Evolutionary conservation across 768 basidiomycete species (phyloP).

Genomic region (Fomitopsis serialis): DNA sequence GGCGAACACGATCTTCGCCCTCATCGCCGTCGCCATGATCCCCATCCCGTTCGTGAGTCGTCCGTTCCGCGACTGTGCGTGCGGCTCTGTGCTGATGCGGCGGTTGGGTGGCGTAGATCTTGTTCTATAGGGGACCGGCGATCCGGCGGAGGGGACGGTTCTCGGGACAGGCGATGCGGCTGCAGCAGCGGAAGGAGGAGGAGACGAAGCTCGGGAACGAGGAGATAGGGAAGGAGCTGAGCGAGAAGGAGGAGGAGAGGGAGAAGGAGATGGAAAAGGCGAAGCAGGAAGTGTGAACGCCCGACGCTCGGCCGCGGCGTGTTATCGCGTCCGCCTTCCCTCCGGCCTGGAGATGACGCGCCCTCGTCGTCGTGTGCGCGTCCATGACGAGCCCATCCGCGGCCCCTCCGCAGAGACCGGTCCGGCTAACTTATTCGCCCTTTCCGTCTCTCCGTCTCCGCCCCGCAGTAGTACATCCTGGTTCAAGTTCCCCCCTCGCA

Average conservation of each 20-base stretch:
- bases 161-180: slow-evolving; percentile 14
- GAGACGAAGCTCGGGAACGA: background rate
- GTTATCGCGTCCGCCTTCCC: too few relatives aligned
- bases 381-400: too few relatives aligned
- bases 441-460: too few relatives aligned
- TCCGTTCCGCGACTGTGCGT: background rate
- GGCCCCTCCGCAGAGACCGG: too few relatives aligned
- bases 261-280: too few relatives aligned
- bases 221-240: background rate
- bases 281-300: too few relatives aligned
- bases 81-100: background rate
- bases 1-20: slow-evolving; percentile 38
- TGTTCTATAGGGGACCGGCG: slow-evolving; percentile 20
- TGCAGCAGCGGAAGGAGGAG: background rate
- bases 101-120: slow-evolving; percentile 10
- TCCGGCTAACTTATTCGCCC: too few relatives aligned
- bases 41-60: slow-evolving; percentile 38
- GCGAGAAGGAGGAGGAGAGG: background rate
- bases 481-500: too few relatives aligned
- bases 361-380: too few relatives aligned
- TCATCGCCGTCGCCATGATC: slow-evolving; percentile 37
- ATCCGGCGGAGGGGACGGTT: slow-evolving; percentile 23
- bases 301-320: too few relatives aligned
- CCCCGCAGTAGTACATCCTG: too few relatives aligned
- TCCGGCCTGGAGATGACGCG: too few relatives aligned